Conservation (phyloP, 371 early-diverging fungal species). For the Haplosporangium sp. region DNA sequence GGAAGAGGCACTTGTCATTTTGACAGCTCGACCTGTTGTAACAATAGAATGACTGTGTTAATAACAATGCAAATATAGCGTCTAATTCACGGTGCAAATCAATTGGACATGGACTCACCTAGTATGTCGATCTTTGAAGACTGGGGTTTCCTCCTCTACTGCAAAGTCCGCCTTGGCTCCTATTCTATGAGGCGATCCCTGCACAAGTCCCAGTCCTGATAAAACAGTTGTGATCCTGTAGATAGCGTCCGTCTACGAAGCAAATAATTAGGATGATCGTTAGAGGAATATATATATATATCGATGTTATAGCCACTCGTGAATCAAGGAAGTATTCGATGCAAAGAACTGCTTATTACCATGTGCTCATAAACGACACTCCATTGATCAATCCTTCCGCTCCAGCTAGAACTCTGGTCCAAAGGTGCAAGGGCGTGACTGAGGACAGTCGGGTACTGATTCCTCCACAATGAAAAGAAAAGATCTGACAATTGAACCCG, state of each 20-base stretch:
- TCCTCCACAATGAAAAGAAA: conserved; percentile 73
- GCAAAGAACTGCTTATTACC: conserved; percentile 22
- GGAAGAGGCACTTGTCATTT: conserved; percentile 69
- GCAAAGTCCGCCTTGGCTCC: conserved; percentile 58
- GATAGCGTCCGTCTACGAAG: conserved; percentile 62
- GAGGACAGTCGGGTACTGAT: conserved; percentile 71
- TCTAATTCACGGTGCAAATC: neutral
- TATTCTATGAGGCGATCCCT: conserved; percentile 54
- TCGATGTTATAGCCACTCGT: neutral
- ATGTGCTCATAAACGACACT: conserved; percentile 57
- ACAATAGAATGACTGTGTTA: too few relatives aligned
- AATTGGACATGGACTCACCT: conserved; percentile 34
- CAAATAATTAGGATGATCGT: neutral
- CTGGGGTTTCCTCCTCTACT: conserved; percentile 61
- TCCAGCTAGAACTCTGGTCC: conserved; percentile 60
- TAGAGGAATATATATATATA: neutral
- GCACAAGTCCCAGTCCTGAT: conserved; percentile 56
- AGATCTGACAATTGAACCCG: conserved; percentile 64
- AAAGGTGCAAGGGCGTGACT: conserved; percentile 62
- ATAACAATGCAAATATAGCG: too few relatives aligned
- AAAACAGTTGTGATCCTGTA: conserved; percentile 60
- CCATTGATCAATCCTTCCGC: conserved; percentile 59
- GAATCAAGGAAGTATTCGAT: too few relatives aligned
- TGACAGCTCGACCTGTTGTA: conserved; percentile 60
- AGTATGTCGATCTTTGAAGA: conserved; percentile 60